Evolutionary conservation across 225 moss, liverwort and hornwort genomes (phyloP), one percentile per base, ranked within the genome.

Genomic region (Bryum argenteum): DNA sequence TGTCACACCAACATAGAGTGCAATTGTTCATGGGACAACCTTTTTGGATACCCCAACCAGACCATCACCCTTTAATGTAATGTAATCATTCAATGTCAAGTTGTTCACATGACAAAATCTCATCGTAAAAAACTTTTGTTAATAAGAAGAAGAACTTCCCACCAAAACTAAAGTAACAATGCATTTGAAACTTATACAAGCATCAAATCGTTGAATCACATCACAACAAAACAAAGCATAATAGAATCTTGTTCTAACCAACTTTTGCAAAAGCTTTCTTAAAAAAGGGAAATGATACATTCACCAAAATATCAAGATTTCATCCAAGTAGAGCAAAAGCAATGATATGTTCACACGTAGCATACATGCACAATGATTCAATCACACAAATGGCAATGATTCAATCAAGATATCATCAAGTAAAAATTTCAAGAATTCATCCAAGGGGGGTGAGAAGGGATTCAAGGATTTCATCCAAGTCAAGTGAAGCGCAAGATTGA

Each of bases 401-500:
- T 33, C 33, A 33, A 4, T 61, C 63, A 9, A 15, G 41, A 14
- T 43, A 12, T 44, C 63, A 23, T 63, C 16, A 22, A 9, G 37
- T 6, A 1, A 33, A 33, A 33, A 33, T 33, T 33, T 33, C 33
- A 33, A 33, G 1, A 2, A 16, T 64, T 15, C 64, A 47, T 47
- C 24, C 37, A 21, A 14, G 56, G 23, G 11, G 1, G 48, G 3
- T 2, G 18, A 62, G 38, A n/a, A 33, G 7, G 33, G 33, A 33
- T 3, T 8, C 17, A 24, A 40, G 45, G 17, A 11, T 62, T n/a
- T 72, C 72, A 63, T 64, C 63, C 64, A 15, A 43, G 62, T 12
- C 64, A 15, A 43, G 62, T 12, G 0, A 10, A 48, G 56, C 11
- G 58, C 75, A 59, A 75, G 67, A 75, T 51, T 61, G 39, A 39